Evolutionary conservation across 257 asterid genomes (phyloP), one percentile per base, ranked within the genome.

Genomic region (Cinchona pubescens): DNA sequence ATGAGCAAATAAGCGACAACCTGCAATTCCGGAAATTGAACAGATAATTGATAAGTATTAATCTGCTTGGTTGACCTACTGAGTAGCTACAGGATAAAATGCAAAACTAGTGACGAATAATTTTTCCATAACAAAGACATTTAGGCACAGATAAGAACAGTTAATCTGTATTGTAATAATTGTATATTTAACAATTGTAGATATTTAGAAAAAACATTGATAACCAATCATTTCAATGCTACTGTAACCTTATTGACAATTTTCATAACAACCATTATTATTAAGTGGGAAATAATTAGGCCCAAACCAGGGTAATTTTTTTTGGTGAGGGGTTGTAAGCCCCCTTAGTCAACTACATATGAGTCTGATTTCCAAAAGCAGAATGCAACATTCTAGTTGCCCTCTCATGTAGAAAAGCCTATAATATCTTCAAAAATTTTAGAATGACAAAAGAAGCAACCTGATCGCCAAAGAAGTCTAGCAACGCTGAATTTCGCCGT

Each of bases 391-490:
- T 40, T 40, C 45, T 1, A 40, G 45, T 10, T 40, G 45, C 45
- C n/a, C n/a, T n/a, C n/a, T n/a, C n/a, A n/a, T n/a, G n/a, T n/a
- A n/a, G n/a, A n/a, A n/a, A n/a, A n/a, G 42, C 6, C 6, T 2
- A 6, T 38, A 38, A 38, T 38, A 38, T 38, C 42, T 38, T 38
- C 42, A 38, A 38, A 38, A 38, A 38, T 38, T 2, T 38, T 3
- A 38, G 45, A 62, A 25, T 5, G 6, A 66, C 7, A 74, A 56
- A 21, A 48, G 40, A 1, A 74, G 76, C 29, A 76, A 92, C 98
- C 97, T 94, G 98, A 84, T 94, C 98, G 15, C 91, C 98, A 43
- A 86, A 35, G 79, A 91, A 94, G 68, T 90, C 94, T 46, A 88
- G 1, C 71, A 77, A 29, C 10, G 85, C 84, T 30, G 79, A 59